Base-by-base conservation (phyloP, 2,329 filamentous ascomycete genomes). In the Hymenoscyphus scutula region DNA sequence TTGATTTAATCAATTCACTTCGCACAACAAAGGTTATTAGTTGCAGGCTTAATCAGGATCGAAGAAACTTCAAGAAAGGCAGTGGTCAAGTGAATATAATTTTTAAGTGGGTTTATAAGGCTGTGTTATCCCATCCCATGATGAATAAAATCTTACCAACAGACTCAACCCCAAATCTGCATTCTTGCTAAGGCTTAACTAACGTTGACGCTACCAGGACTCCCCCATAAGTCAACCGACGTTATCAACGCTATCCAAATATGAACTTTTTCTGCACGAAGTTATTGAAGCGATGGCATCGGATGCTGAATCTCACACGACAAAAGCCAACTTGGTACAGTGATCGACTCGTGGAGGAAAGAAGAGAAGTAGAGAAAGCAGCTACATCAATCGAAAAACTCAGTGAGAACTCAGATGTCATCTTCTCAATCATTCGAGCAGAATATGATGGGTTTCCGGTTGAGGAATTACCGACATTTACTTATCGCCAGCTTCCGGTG, bases 381-480 rank as follows among this genome's bases (percentile, higher is more conserved):
- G 17, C 13, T 27, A 54, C 25, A 25, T 5, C 30, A 4, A 17
- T 32, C 8, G 15, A 54, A 17, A 27, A 54, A 17, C 3, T 76
- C 19, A 77, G 74, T 65, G 74, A 77, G 63, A 71, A 71, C 29
- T 74, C 75, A 6, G 75, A 77, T 61, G 73, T 77, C 30, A 70
- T 76, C 53, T 77, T 77, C 59, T 72, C 72, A 27, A 71, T 75
- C 59, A 73, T 60, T 69, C 69, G 76, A 66, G 75, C 76, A 58
- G 67, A 62, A n/a, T 70, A 74, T 62, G 75, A 77, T 68, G 74
- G 74, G 1, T 73, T 72, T 65, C 65, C 71, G 11, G 64, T 74
- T 38, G 64, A 62, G 13, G 58, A 70, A 60, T 53, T 66, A n/a
- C 66, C 68, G 5, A 27, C n/a, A 13, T 65, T 68, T 58, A 10